Percentiles rank a stretch among this genome's conserved stretches.
Conservation (phyloP, 2,329 filamentous ascomycete species). For the Fusarium drepaniforme region DNA sequence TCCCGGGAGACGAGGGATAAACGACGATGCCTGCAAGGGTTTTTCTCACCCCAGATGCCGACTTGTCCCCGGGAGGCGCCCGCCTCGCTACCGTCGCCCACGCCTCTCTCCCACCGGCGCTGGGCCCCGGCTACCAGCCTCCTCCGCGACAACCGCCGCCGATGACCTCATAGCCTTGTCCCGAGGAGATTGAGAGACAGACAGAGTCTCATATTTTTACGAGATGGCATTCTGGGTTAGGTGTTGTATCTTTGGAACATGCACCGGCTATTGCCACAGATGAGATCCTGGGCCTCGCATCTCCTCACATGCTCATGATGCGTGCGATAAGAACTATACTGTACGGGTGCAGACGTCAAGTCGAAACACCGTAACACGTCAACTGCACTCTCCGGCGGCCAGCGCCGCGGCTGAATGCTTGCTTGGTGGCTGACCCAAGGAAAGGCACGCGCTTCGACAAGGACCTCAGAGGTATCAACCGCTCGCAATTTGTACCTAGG, state of each 20-base stretch:
- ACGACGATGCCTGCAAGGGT: conserved; percentile 27
- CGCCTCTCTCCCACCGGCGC: conserved; percentile 11
- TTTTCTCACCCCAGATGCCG: conserved; percentile 37
- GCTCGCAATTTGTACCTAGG: neutral
- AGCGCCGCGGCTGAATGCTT: neutral
- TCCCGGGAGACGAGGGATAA: conserved; percentile 33
- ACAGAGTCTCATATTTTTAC: neutral
- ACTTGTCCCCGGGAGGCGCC: conserved; percentile 36
- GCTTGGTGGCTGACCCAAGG: neutral
- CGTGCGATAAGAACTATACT: neutral
- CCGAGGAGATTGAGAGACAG: conserved; percentile 1
- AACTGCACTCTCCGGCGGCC: conserved; percentile 1
- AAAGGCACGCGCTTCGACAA: neutral
- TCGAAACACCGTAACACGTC: neutral
- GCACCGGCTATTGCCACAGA: neutral
- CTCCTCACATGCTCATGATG: neutral
- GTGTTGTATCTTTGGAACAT: neutral
- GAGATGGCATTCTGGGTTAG: conserved; percentile 12
- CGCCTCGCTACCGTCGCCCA: conserved; percentile 25
- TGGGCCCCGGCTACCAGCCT: conserved; percentile 15
- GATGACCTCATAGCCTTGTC: conserved; percentile 42
- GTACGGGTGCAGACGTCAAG: neutral
- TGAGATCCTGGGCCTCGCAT: neutral
- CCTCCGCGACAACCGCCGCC: conserved; percentile 37
- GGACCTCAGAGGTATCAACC: neutral